Percentiles rank a stretch among this genome's conserved stretches.
Conservation (phyloP, 495 filamentous ascomycete species). For the Annulohypoxylon bovei region DNA sequence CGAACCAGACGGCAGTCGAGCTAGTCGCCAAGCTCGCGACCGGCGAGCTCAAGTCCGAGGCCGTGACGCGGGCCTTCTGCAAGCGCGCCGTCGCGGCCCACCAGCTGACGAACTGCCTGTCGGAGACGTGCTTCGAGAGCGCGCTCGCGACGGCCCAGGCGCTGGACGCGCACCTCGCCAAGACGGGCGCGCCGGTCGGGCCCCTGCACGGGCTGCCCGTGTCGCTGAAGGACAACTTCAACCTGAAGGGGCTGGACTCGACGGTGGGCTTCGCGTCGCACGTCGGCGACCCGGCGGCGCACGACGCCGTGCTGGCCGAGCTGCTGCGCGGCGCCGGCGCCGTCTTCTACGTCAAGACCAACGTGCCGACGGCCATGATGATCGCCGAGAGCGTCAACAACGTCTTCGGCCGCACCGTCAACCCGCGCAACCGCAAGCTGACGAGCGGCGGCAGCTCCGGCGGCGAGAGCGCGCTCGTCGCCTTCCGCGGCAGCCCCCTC, state of each 20-base stretch:
- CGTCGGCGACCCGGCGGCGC: conserved; percentile 40
- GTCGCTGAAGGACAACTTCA: conserved; percentile 80
- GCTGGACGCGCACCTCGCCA: conserved; percentile 64
- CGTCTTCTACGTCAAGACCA: conserved; percentile 92
- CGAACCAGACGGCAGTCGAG: conserved; percentile 40
- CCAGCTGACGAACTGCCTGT: conserved; percentile 49
- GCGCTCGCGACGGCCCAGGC: conserved; percentile 37
- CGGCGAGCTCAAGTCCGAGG: conserved; percentile 44
- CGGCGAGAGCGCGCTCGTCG: conserved; percentile 81
- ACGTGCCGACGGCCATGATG: conserved; percentile 82
- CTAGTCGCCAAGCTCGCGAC: conserved; percentile 45
- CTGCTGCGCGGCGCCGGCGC: conserved; percentile 82
- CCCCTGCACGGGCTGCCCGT: conserved; percentile 87
- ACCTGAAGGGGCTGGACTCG: conserved; percentile 65
- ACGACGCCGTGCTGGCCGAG: conserved; percentile 46
- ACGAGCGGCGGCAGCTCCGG: conserved; percentile 89
- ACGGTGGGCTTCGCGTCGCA: conserved; percentile 55
- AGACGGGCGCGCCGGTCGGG: conserved; percentile 62
- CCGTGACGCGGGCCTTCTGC: conserved; percentile 51
- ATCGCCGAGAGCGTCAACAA: conserved; percentile 87
- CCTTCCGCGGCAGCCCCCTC: conserved; percentile 74
- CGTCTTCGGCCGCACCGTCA: conserved; percentile 77
- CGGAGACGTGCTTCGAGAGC: conserved; percentile 47
- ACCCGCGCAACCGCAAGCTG: conserved; percentile 78
- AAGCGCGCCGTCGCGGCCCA: conserved; percentile 50